These are phyloP conservation scores for Pseudonitzschia multiseries DNA, from an alignment of 108 stramenopile species.

Conservation along the genomic window DNA sequence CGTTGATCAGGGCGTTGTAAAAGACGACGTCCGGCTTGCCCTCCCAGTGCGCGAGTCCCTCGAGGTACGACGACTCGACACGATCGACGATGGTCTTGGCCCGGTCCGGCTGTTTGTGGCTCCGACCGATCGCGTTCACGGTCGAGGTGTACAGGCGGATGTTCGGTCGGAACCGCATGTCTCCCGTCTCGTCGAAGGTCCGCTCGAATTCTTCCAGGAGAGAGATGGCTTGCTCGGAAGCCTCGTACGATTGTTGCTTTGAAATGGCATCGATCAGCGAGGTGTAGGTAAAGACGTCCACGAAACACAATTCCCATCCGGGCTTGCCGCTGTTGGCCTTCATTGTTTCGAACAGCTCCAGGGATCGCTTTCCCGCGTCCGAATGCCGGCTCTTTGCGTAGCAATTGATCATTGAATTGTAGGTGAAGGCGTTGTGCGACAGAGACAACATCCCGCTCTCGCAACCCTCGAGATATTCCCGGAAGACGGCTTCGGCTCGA, in stretches of 20 bases:
- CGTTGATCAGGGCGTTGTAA: slow-evolving; percentile 65
- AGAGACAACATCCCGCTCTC: neutral
- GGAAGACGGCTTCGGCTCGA: slow-evolving; percentile 27
- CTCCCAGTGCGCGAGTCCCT: slow-evolving; percentile 16
- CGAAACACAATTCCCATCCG: slow-evolving; percentile 22
- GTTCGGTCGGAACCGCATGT: slow-evolving; percentile 27
- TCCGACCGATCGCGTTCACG: slow-evolving; percentile 30
- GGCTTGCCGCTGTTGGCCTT: slow-evolving; percentile 11
- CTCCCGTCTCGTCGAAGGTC: slow-evolving; percentile 14
- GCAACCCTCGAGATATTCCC: slow-evolving; percentile 16
- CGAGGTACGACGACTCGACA: slow-evolving; percentile 39
- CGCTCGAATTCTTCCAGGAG: slow-evolving; percentile 28
- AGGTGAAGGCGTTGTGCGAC: slow-evolving; percentile 21
- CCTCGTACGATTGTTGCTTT: slow-evolving; percentile 19
- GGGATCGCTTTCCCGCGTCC: slow-evolving; percentile 23
- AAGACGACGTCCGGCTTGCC: slow-evolving; percentile 28
- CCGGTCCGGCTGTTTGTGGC: slow-evolving; percentile 15
- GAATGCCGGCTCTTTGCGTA: slow-evolving; percentile 27
- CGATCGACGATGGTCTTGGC: slow-evolving; percentile 51
- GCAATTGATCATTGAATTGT: slow-evolving; percentile 34
- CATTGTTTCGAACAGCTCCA: slow-evolving; percentile 24
- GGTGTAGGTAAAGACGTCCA: slow-evolving; percentile 34
- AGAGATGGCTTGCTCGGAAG: slow-evolving; percentile 24
- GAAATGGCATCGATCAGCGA: slow-evolving; percentile 41
- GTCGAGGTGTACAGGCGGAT: slow-evolving; percentile 28